phyloP scores from a whole-genome alignment of 2,329 filamentous ascomycete species.

The Paraphaeosphaeria sporulosa region DNA sequence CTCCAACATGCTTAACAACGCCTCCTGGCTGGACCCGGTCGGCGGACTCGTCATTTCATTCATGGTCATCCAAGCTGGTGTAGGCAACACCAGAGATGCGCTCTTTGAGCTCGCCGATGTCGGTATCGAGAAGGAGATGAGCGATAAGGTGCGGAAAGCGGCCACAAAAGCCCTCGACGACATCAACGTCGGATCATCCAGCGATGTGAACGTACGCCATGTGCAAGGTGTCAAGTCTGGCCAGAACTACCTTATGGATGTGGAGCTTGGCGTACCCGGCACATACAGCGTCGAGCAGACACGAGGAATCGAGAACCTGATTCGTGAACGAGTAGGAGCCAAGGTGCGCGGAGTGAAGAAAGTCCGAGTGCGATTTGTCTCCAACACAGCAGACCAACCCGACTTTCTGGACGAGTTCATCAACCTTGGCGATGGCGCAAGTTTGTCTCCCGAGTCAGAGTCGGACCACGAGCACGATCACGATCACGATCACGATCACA shows the following conservation, averaged over 20 bases:
- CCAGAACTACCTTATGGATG: slow-evolving; percentile 92
- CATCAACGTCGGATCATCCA: slow-evolving; percentile 55
- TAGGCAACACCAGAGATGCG: slow-evolving; percentile 81
- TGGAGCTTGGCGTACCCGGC: slow-evolving; percentile 82
- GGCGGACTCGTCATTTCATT: slow-evolving; percentile 91
- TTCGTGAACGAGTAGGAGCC: slow-evolving; percentile 75
- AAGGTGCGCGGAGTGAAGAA: slow-evolving; percentile 85
- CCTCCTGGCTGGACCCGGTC: slow-evolving; percentile 92
- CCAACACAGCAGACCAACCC: slow-evolving; percentile 64
- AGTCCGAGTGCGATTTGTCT: slow-evolving; percentile 83
- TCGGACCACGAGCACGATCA: slow-evolving; percentile 40
- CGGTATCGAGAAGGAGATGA: slow-evolving; percentile 85
- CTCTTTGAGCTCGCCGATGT: slow-evolving; percentile 91
- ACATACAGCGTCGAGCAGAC: slow-evolving; percentile 78
- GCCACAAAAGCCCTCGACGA: slow-evolving; percentile 48
- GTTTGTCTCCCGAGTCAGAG: slow-evolving; percentile 41
- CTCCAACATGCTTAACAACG: slow-evolving; percentile 84
- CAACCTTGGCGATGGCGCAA: slow-evolving; percentile 35
- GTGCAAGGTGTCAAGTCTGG: slow-evolving; percentile 93
- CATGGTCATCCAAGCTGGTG: slow-evolving; percentile 91
- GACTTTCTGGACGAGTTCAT: slow-evolving; percentile 76
- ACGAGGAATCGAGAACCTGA: slow-evolving; percentile 72
- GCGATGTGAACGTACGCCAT: slow-evolving; percentile 74
- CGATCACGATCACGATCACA: slow-evolving; percentile 31
- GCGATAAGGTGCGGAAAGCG: slow-evolving; percentile 72